Evolutionary conservation across 2,329 filamentous ascomycete genomes (phyloP), one percentile per base, ranked within the genome.

Genomic region (Xylariaceae sp.): DNA sequence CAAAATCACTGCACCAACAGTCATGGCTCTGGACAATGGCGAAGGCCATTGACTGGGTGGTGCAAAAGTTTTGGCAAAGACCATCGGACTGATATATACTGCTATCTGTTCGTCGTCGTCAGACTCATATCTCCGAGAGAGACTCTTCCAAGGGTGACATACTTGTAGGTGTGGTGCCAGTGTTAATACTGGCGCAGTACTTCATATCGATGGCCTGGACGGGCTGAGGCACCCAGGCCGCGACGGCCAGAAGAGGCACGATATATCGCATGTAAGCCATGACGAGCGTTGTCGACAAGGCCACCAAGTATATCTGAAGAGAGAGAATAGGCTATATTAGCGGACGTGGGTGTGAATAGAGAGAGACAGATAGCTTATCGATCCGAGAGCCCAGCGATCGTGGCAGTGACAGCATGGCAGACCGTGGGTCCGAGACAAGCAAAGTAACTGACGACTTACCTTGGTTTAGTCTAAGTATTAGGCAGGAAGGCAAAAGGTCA

Each of bases 1-100:
- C 78, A 67, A 86, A 86, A 70, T 91, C 81, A 44, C 87, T 87
- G 71, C 89, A 93, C 88, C 88, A 93, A 71, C 89, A 93, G 55
- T 79, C 73, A 37, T 83, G 76, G 13, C 74, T 79, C 66, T 90
- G 82, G 1, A 92, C 76, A 52, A 93, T 77, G 64, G 87, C 88
- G 62, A 87, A 89, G 45, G 88, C 88, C 64, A 79, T 30, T 30
- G 23, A 88, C 17, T 56, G 5, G 37, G 70, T 68, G 30, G 73
- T 67, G 73, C 89, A 93, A 53, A 79, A 79, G 53, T 82, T 75
- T 53, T 78, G 74, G 70, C 89, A 93, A 10, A 85, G 79, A 35
- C 88, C 88, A 66, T 90, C 85, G 17, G 88, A 88, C 71, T 91
- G 87, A 62, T 74, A 87, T 64, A 79, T 80, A 62, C 78, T 82